Evolutionary conservation across 2,329 filamentous ascomycete species (phyloP), one percentile per base, ranked within the genome.

Genomic region (Setomelanomma holmii): DNA sequence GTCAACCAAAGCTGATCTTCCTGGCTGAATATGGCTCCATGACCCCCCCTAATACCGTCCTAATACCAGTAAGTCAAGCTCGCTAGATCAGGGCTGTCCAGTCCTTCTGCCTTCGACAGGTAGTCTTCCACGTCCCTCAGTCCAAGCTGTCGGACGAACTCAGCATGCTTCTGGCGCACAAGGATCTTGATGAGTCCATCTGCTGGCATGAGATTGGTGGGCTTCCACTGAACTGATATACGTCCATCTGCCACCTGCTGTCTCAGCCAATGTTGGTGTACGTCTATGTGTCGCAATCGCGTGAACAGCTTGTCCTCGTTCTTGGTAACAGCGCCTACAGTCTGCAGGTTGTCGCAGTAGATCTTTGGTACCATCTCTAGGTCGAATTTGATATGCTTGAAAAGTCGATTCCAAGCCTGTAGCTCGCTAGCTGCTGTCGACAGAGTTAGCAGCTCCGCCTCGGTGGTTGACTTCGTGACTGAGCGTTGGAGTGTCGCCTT

Each of bases 381-480:
- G 24, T 5, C 5, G 43, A 17, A 7, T 20, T 24, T 39, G 23
- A 22, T 40, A 4, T 22, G 11, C 8, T 55, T 27, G 38, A 64
- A 59, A 1, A 63, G 12, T 24, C 55, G 20, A 1, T 41, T 22
- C 55, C 49, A 65, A 48, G 5, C 36, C 24, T 27, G n/a, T 6
- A 55, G 30, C 39, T 55, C 38, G 16, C 47, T 40, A 10, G 24
- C 38, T 27, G 56, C 19, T 27, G 43, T 17, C 4, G 19, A 41
- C 23, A 53, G 7, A 51, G 51, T 39, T 52, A 66, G 30, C 63
- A 30, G 24, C 24, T 30, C 24, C 12, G 24, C n/a, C n/a, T n/a
- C n/a, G n/a, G n/a, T n/a, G n/a, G n/a, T n/a, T n/a, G n/a, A n/a
- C n/a, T n/a, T n/a, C n/a, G n/a, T n/a, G n/a, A n/a, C n/a, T n/a